Evolutionary conservation across 2,329 filamentous ascomycete species (phyloP), one percentile per base, ranked within the genome.

Genomic region (Coleophoma cylindrospora): DNA sequence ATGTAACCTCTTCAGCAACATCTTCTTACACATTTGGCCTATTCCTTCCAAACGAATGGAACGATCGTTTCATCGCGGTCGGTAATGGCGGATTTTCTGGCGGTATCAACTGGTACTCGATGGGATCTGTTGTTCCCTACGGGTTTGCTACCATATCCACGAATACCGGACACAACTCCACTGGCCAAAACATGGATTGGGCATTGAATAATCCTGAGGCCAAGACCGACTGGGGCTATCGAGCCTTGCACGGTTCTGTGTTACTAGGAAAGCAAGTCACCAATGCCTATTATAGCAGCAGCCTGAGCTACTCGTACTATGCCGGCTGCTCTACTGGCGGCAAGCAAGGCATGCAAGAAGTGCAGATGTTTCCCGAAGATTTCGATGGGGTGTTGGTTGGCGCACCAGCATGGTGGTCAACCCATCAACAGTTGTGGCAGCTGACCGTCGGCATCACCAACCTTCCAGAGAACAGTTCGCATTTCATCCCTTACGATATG

Each of bases 291-390:
- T 58, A 58, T 38, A 47, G 41, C 4, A 34, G n/a, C 14, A 27
- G 48, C 5, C 38, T 48, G 14, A 41, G 36, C 10, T 50, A 77
- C 51, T 70, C 70, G 17, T 76, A 76, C 62, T 76, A 71, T 55
- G 57, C 73, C 9, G 72, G 72, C 19, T 76, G 74, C 60, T 74
- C 72, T 1, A 70, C 70, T n/a, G 74, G 73, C 53, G 73, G 73
- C 17, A 65, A 69, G n/a, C 71, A 75, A 54, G 73, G 72, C 38
- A 63, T 73, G 50, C 72, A 73, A 51, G 68, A 69, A 2, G 65
- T 70, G 2, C 66, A 74, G 51, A 61, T 67, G 45, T 75, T 66
- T 52, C 72, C 72, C 1, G 61, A 69, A 13, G 72, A 74, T 56
- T 75, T 74, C 47, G 72, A 75, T 49, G 73, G 73, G 33, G 70